Evolutionary conservation across 163 green algal genomes (phyloP).

Genomic region (Coccomyxa subellipsoidea): DNA sequence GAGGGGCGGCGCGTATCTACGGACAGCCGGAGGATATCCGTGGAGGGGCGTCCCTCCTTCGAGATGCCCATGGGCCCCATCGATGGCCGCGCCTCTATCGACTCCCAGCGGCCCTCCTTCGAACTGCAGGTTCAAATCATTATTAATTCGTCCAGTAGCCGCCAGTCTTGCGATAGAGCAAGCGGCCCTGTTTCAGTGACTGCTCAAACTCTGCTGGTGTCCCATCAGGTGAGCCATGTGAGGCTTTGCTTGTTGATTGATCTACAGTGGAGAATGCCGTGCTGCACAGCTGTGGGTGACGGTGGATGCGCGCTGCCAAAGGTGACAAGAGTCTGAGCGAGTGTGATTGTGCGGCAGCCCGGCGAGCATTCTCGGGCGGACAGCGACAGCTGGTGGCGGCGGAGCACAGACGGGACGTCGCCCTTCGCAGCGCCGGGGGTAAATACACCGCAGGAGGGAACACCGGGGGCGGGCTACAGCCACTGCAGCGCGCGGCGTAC

Average conservation of each 20-base stretch:
- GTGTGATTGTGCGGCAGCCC: not conserved
- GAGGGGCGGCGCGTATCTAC: not conserved
- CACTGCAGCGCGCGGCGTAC: not conserved
- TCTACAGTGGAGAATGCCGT: no score
- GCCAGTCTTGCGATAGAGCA: not conserved
- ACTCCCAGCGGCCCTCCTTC: not conserved
- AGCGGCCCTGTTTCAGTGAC: not conserved
- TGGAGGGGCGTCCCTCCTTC: not conserved
- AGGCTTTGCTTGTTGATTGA: no score
- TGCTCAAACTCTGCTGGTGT: no score
- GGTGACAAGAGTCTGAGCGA: no score
- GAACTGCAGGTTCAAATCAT: not conserved
- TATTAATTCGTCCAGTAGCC: not conserved
- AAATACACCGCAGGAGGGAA: not conserved
- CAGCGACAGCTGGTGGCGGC: slow-evolving; percentile 6
- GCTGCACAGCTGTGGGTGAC: no score
- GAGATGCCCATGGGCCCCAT: not conserved
- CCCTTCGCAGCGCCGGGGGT: not conserved
- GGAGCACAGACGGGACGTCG: not conserved
- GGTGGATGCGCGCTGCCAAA: no score
- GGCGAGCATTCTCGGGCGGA: not conserved
- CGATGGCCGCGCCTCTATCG: not conserved
- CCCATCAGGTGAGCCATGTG: no score
- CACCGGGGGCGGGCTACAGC: not conserved
- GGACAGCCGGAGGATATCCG: slow-evolving; percentile 2